Evolutionary conservation across 2,329 filamentous ascomycete genomes (phyloP), one percentile per base, ranked within the genome.

Genomic region (Penicillium paneum): DNA sequence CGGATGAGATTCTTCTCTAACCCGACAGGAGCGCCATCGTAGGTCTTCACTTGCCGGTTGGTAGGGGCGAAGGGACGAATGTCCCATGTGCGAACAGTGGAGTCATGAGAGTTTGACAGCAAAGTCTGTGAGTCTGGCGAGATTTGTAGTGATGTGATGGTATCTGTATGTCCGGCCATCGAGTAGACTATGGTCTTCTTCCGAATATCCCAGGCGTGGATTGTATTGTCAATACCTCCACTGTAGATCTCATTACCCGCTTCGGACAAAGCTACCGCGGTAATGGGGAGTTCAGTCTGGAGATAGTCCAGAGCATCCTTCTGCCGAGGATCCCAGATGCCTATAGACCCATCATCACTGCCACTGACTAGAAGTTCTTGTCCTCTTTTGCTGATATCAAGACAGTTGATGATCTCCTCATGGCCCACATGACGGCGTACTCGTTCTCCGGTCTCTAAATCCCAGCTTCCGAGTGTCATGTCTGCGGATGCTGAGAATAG

Each of bases 221-320:
- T 96, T 65, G 95, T 91, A 69, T 97, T 97, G 76, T 97, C 94
- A 64, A 99, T 97, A 21, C 92, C 90, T 43, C 93, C 93, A 7
- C 90, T 89, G 73, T 94, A 99, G 26, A 99, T 84, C 76, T 97
- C 94, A 71, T 96, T 96, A 17, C 94, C 94, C 1, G 93, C 91
- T 71, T 96, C 91, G 0, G 92, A 88, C n/a, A 97, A 79, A 15
- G 91, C 90, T 6, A 97, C 85, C 0, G 93, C 89, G 2, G 94
- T 97, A 53, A 99, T 85, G 1, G 94, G 94, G 57, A 95, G 96
- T 57, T 94, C 88, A 0, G 92, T 96, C 69, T 93, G 85, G 59
- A 97, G 88, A 65, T 92, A 91, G 66, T 95, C 90, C 53, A 89
- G 83, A 0, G 91, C 93, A 50, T 90, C 85, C 74, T 97, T 97